A percentile compares a stretch with the other conserved stretches of the same genome.
Conservation (phyloP, 441 rosid genomes). For the Populus tomentosa region DNA sequence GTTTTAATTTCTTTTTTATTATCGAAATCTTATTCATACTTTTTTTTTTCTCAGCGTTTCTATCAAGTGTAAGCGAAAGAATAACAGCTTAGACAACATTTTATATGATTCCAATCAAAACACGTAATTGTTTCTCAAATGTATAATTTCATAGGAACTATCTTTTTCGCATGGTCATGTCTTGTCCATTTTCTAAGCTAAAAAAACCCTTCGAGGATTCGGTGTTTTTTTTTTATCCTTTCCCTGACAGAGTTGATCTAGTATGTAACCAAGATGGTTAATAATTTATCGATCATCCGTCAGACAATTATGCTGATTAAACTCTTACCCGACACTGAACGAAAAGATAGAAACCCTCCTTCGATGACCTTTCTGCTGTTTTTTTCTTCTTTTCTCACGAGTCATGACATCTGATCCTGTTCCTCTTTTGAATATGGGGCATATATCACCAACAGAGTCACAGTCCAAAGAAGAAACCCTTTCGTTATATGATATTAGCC, state of each 20-base stretch:
- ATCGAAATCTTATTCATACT: background rate
- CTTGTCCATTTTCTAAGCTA: too few relatives aligned
- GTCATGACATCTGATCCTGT: background rate
- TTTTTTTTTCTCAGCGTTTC: too few relatives aligned
- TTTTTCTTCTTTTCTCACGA: background rate
- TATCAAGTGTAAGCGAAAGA: too few relatives aligned
- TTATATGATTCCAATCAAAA: too few relatives aligned
- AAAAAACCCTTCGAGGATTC: too few relatives aligned
- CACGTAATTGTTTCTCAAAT: too few relatives aligned
- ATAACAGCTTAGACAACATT: background rate
- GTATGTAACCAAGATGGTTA: too few relatives aligned
- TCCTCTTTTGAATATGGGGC: background rate
- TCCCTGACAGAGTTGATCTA: too few relatives aligned
- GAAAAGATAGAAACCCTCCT: background rate
- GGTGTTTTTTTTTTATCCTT: too few relatives aligned
- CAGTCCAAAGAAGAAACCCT: background rate
- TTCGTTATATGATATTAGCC: background rate
- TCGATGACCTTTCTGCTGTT: background rate
- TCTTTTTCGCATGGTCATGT: too few relatives aligned
- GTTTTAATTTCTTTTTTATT: too few relatives aligned
- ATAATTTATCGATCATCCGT: background rate
- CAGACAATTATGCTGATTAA: background rate
- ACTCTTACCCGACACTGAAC: background rate
- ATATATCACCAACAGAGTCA: background rate
- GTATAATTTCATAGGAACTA: too few relatives aligned